Evolutionary conservation across 192 early-diverging fungal species (phyloP), one percentile per base, ranked within the genome.

Genomic region (Rhizoclosmatium sp.): DNA sequence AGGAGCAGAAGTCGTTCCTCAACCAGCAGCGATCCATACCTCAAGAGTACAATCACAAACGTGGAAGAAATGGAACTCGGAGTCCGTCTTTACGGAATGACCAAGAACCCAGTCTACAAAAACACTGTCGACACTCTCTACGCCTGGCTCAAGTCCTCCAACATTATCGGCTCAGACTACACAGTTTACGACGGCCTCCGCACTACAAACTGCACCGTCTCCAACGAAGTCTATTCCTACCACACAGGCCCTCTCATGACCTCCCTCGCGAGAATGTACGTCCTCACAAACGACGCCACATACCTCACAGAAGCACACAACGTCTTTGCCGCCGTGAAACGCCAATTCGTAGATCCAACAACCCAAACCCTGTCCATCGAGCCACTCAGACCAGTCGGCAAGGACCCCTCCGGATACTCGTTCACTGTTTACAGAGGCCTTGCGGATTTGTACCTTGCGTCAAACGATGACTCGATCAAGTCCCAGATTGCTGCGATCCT

Each of bases 21-120:
- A 4, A 14, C 3, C 21, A 68, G n/a, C 2, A 76, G 70, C 60
- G 49, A 54, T 12, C 51, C 19, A 5, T 64, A 65, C 59, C 82
- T 83, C 78, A 88, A 88, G 61, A 82, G 81, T 19, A 74, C 82
- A n/a, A 88, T 88, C 59, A 77, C 87, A 12, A 84, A 88, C 78
- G 80, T 58, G 14, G 69, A 88, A 73, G 51, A 68, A 12, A 65
- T 88, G 56, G 65, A 73, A n/a, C 48, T 88, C 21, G 70, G 68
- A 44, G 84, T 83, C 2, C 56, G 85, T 49, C 65, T 88, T 16
- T 79, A 68, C 56, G 41, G 46, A 40, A 45, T 82, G n/a, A 85
- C 80, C 0, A 59, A 62, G 1, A 76, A 82, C 69, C 19, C 70
- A 44, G 77, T 74, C 21, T 86, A 85, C 71, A 47, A 67, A 44